Evolutionary conservation across 73 alveolate species (phyloP).

Genomic region (Blepharisma japonicum): DNA sequence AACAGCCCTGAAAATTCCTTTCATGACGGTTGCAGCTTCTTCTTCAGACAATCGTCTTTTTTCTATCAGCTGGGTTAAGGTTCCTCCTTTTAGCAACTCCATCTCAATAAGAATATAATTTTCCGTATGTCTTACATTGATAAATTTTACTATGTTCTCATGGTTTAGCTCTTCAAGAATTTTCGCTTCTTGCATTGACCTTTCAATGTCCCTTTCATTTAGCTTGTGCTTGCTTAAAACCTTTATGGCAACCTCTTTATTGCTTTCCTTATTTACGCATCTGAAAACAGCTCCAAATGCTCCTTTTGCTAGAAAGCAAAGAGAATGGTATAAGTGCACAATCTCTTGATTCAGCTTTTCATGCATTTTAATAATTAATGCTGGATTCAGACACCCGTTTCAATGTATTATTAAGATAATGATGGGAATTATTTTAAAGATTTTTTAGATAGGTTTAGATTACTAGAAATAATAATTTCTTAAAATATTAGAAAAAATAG

Average conservation of each 20-base stretch:
- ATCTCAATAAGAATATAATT: background rate
- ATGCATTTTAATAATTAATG: too few relatives aligned
- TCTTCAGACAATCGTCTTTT: background rate
- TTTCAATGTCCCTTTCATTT: background rate
- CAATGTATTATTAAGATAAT: too few relatives aligned
- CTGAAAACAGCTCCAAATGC: slow-evolving; percentile 8
- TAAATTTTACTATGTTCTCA: background rate
- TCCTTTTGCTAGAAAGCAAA: background rate
- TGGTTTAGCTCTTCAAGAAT: background rate
- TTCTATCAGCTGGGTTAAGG: background rate
- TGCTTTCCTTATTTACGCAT: background rate
- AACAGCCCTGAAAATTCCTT: background rate
- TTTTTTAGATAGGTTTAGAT: too few relatives aligned
- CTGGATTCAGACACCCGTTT: too few relatives aligned
- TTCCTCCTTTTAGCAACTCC: background rate
- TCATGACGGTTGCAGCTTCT: background rate
- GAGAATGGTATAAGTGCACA: too few relatives aligned
- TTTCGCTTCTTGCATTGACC: background rate
- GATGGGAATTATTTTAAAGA: too few relatives aligned
- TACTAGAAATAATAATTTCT: too few relatives aligned
- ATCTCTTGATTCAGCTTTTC: too few relatives aligned
- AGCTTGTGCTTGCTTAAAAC: background rate
- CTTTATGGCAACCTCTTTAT: background rate
- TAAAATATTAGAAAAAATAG: too few relatives aligned
- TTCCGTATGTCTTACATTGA: background rate